Evolutionary conservation across 2,329 filamentous ascomycete genomes (phyloP), one percentile per base, ranked within the genome.

Genomic region (Phaeosphaeriaceae sp.): DNA sequence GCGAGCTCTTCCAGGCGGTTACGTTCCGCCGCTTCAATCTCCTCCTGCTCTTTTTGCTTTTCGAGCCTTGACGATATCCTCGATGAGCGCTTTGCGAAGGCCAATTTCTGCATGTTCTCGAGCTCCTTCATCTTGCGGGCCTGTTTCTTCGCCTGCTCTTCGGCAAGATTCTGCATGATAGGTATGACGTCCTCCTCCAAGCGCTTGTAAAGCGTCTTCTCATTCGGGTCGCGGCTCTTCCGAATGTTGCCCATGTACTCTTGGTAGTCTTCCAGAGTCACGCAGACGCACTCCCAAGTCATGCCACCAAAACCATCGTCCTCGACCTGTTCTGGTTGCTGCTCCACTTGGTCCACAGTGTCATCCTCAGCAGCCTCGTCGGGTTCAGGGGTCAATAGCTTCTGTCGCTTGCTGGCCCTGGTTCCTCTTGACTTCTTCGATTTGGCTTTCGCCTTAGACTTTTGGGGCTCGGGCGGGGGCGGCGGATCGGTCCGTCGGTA

Each of bases 41-140:
- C 86, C 58, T 92, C 88, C 48, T 94, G 88, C 60, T 90, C 83
- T 66, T 87, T 89, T 70, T 93, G 91, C 63, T 88, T 89, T 73
- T 97, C 93, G 33, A 88, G 82, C 73, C 92, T 96, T 63, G 86
- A 86, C 19, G 94, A 93, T 65, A 99, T 87, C 62, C 95, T 88
- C 70, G 92, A 96, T 0, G 95, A 99, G 62, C 95, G 85, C 80
- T 99, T 99, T 3, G 95, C 94, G 56, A 90, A 91, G n/a, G 92
- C 92, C 79, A 98, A 85, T 74, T 95, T 94, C 67, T 94, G 89
- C 64, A 96, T 78, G 66, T 88, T 92, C 52, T 92, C 82, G 21
- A 96, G 78, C 70, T 98, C 94, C 61, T 89, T 91, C 73, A 96
- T 87, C 67, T 90, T 90, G 82, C 82, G 92, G 84, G 79, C 87